Conservation (phyloP, 331 rosid species). For the Telfairia occidentalis region DNA sequence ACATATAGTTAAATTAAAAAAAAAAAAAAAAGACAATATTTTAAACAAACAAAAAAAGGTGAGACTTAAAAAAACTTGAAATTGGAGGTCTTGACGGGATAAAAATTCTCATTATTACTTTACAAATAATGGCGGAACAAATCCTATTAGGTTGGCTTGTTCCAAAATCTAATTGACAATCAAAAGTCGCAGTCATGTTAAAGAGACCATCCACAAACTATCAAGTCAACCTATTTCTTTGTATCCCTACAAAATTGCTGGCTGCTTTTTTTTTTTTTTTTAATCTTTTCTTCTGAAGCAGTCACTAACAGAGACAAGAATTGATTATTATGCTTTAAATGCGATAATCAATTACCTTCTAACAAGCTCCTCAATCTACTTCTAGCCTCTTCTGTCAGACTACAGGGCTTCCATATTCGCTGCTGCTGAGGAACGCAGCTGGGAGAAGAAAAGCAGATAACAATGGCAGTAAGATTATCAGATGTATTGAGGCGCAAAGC, state of each 20-base stretch:
- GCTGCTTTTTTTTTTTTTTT: conserved; percentile 25
- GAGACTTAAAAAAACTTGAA: background rate
- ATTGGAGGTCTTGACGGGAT: background rate
- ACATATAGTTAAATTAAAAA: too few species aligned
- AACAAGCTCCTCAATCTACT: conserved; percentile 44
- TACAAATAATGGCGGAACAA: background rate
- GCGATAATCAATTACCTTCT: conserved; percentile 23
- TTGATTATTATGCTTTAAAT: background rate
- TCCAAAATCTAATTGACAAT: conserved; percentile 1
- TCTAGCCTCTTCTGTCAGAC: conserved; percentile 47
- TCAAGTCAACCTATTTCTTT: conserved; percentile 15
- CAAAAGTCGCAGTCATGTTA: background rate
- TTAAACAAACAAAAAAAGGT: background rate
- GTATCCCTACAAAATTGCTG: conserved; percentile 51
- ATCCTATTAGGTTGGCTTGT: background rate
- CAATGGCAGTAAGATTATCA: conserved; percentile 77
- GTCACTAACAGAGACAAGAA: conserved; percentile 34
- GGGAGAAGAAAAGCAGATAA: conserved; percentile 54
- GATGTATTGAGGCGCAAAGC: conserved; percentile 57
- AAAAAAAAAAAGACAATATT: background rate
- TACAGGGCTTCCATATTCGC: conserved; percentile 44
- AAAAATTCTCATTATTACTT: background rate
- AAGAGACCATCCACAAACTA: background rate
- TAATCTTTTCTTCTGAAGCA: conserved; percentile 26
- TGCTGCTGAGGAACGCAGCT: conserved; percentile 25